Evolutionary conservation across 164 flowering plant genomes (phyloP).

Genomic region (Euptelea pleiosperma): DNA sequence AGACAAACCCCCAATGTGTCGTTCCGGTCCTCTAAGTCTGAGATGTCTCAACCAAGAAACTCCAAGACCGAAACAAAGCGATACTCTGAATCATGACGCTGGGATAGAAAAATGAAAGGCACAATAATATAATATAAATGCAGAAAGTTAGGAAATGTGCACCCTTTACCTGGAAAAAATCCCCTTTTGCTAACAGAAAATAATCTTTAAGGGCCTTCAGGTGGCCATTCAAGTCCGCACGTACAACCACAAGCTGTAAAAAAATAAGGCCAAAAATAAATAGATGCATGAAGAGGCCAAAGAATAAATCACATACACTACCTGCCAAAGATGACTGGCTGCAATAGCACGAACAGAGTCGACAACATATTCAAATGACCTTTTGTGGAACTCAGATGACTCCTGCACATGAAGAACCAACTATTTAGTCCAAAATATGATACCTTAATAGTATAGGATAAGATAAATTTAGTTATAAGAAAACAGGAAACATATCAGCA

Average conservation of each 20-base stretch:
- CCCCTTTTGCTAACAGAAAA: conserved; percentile 95
- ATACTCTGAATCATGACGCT: too few species aligned
- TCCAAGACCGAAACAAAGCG: too few species aligned
- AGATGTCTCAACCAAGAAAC: too few species aligned
- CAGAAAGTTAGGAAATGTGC: not conserved
- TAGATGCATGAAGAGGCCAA: conserved; percentile 2
- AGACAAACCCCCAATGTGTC: too few species aligned
- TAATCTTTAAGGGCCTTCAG: conserved; percentile 94
- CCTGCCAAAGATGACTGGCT: conserved; percentile 99
- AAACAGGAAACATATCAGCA: not conserved
- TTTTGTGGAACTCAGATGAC: conserved; percentile 89
- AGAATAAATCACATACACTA: conserved; percentile 21
- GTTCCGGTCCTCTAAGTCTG: too few species aligned
- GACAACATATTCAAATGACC: conserved; percentile 82
- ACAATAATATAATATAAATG: not conserved
- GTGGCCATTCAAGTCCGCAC: conserved; percentile 96
- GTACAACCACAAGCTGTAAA: conserved; percentile 93
- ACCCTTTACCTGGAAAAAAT: conserved; percentile 84
- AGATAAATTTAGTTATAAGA: conserved; percentile 4
- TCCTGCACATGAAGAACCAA: conserved; percentile 49
- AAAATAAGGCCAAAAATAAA: conserved; percentile 18
- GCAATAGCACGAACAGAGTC: conserved; percentile 80
- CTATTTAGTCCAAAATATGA: not conserved
- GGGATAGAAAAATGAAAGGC: not conserved
- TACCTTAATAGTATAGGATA: not conserved